Conservation (phyloP, 768 basidiomycete genomes). For the Lentinus brumalis region DNA sequence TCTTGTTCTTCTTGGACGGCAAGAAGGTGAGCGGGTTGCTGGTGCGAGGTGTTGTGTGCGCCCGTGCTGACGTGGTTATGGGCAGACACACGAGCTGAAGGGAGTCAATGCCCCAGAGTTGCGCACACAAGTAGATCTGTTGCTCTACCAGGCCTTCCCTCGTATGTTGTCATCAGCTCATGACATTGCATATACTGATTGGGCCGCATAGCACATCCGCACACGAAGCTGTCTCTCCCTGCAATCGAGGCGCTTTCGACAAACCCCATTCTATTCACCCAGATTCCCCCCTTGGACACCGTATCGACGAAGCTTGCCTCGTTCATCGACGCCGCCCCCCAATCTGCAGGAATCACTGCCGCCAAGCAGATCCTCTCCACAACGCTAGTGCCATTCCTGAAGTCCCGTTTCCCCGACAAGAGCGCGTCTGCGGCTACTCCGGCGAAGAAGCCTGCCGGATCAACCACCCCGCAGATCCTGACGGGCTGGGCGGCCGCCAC, state of each 20-base stretch:
- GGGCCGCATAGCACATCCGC: slow-evolving; percentile 66
- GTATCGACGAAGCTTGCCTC: slow-evolving; percentile 61
- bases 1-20: slow-evolving; percentile 83
- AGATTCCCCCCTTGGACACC: slow-evolving; percentile 68
- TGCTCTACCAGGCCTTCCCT: slow-evolving; percentile 78
- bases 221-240: slow-evolving; percentile 60
- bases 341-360: slow-evolving; percentile 36
- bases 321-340: slow-evolving; percentile 55
- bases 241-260: slow-evolving; percentile 63
- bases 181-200: background rate
- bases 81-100: slow-evolving; percentile 67
- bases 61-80: background rate
- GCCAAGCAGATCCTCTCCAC: slow-evolving; percentile 52
- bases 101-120: slow-evolving; percentile 74
- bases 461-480: slow-evolving; percentile 42
- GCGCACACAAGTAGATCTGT: slow-evolving; percentile 68
- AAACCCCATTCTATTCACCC: slow-evolving; percentile 74
- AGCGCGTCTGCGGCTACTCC: background rate
- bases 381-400: slow-evolving; percentile 64
- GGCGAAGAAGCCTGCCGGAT: slow-evolving; percentile 25
- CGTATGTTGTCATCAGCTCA: slow-evolving; percentile 48
- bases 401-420: slow-evolving; percentile 50
- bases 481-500: slow-evolving; percentile 53
- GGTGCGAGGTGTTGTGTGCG: too few species aligned
- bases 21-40: slow-evolving; percentile 51